These are phyloP conservation scores for Tardiomyces digboiensis DNA, from an alignment of 1,139 yeast genomes.

Conservation along the genomic window DNA sequence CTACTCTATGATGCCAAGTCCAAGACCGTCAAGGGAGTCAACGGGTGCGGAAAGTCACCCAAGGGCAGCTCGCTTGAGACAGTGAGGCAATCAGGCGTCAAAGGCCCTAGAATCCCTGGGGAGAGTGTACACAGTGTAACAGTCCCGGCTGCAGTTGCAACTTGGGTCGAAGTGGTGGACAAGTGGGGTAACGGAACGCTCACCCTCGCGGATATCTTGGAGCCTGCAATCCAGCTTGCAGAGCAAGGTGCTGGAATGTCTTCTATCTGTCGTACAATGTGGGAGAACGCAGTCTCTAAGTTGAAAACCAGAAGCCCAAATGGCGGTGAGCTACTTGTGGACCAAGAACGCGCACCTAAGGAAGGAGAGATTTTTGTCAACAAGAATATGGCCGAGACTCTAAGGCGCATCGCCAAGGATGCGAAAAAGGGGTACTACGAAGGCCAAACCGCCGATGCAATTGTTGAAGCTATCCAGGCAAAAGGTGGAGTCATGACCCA, in stretches of 20 bases:
- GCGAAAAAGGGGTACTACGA: constrained; percentile 63
- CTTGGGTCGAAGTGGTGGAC: constrained; percentile 61
- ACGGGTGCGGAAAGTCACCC: constrained; percentile 74
- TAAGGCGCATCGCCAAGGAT: constrained; percentile 40
- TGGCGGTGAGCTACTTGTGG: constrained; percentile 33
- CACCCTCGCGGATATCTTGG: constrained; percentile 45
- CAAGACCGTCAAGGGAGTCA: constrained; percentile 51
- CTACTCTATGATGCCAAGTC: constrained; percentile 45
- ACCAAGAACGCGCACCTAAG: constrained; percentile 36
- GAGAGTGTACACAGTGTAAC: constrained; percentile 52
- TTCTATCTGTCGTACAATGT: constrained; percentile 45
- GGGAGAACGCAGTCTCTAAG: constrained; percentile 35
- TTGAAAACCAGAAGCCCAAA: constrained; percentile 33
- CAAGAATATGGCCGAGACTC: constrained; percentile 42
- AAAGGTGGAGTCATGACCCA: constrained; percentile 48
- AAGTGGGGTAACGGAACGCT: constrained; percentile 70
- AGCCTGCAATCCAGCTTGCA: constrained; percentile 66
- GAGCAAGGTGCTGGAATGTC: constrained; percentile 59
- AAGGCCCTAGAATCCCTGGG: constrained; percentile 30
- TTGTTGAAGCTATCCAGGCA: constrained; percentile 41
- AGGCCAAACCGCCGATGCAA: constrained; percentile 59
- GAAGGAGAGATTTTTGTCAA: constrained; percentile 56
- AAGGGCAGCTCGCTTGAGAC: constrained; percentile 40
- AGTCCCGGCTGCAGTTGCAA: constrained; percentile 74
- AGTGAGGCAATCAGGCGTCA: constrained; percentile 34